Evolutionary conservation across 345 rosid species (phyloP), one percentile per base, ranked within the genome.

Genomic region (Populus ilicifolia): DNA sequence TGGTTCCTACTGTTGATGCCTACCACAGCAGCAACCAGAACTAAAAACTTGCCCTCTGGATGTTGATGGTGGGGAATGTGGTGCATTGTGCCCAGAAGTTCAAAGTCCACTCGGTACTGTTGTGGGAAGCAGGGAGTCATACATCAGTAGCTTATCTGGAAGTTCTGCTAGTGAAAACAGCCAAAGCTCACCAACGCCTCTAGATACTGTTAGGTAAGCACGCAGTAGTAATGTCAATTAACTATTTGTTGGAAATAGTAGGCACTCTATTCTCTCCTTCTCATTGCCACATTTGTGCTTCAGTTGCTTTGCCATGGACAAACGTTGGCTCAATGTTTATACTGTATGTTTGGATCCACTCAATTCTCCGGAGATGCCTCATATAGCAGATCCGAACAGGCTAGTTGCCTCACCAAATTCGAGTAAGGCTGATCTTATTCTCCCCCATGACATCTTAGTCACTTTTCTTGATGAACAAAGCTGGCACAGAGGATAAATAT

Each of bases 281-380:
- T 78, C 72, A 74, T 29, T 79, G 36, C 85, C 52, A 75, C 65
- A 75, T 72, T 23, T 30, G 9, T 64, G 69, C 74, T 70, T 80
- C 78, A 79, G 84, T 79, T 72, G 80, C 83, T 83, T 82, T 75
- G 78, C 82, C 64, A 80, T 73, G 77, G 87, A 89, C 77, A 88
- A 82, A 41, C 88, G 81, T 44, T 93, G 96, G 96, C 86, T 78
- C 77, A 88, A 86, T 2, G 86, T 91, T 80, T 91, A 93, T 78
- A 93, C 87, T 18, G 98, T 93, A 21, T 88, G 92, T 79, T 48
- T 83, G 85, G 90, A 86, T 83, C 78, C 87, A 75, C 77, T 83
- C 48, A 79, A 81, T 84, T 88, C 92, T 70, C 94, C 98, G 43
- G 90, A 82, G 74, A 76, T 79, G 73, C 88, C 80, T 78, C 77